Evolutionary conservation across 2,329 filamentous ascomycete species (phyloP).

Genomic region (Triangularia setosa): DNA sequence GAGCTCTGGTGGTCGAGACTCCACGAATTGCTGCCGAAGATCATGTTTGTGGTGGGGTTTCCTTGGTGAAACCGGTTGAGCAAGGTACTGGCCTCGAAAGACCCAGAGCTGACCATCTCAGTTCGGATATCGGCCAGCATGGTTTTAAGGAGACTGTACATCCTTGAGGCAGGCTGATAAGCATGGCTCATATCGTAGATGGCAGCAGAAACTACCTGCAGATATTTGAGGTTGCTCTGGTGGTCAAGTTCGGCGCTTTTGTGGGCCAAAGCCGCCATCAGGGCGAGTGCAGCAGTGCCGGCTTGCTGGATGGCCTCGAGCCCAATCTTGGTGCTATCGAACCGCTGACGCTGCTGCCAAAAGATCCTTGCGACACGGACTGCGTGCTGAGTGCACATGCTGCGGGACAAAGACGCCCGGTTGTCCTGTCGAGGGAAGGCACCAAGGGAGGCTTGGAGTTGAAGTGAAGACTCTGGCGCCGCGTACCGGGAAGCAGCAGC

Average conservation of each 20-base stretch:
- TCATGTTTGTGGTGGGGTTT: slow-evolving; percentile 3
- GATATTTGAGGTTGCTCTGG: slow-evolving; percentile 41
- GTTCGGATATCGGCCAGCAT: slow-evolving; percentile 46
- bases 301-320: slow-evolving; percentile 51
- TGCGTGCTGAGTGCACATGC: slow-evolving; percentile 52
- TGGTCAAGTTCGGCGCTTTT: slow-evolving; percentile 35
- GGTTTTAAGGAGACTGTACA: slow-evolving; percentile 50
- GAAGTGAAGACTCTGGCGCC: slow-evolving; percentile 12
- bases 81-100: slow-evolving; percentile 12
- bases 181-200: slow-evolving; percentile 50
- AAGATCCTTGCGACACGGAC: slow-evolving; percentile 51
- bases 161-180: slow-evolving; percentile 51
- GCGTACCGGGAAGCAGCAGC: slow-evolving; percentile 11
- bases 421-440: slow-evolving; percentile 36
- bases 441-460: slow-evolving; percentile 27
- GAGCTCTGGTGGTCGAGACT: neutral
- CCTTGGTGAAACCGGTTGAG: slow-evolving; percentile 16
- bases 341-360: slow-evolving; percentile 51
- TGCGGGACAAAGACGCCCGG: slow-evolving; percentile 40
- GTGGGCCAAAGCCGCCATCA: slow-evolving; percentile 46
- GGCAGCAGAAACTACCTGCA: slow-evolving; percentile 49
- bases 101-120: slow-evolving; percentile 27
- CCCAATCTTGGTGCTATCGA: slow-evolving; percentile 48
- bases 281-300: slow-evolving; percentile 50
- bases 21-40: slow-evolving; percentile 18